These are phyloP conservation scores for Blastosporella zonata DNA, from an alignment of 1,284 basidiomycete species.

Conservation along the genomic window DNA sequence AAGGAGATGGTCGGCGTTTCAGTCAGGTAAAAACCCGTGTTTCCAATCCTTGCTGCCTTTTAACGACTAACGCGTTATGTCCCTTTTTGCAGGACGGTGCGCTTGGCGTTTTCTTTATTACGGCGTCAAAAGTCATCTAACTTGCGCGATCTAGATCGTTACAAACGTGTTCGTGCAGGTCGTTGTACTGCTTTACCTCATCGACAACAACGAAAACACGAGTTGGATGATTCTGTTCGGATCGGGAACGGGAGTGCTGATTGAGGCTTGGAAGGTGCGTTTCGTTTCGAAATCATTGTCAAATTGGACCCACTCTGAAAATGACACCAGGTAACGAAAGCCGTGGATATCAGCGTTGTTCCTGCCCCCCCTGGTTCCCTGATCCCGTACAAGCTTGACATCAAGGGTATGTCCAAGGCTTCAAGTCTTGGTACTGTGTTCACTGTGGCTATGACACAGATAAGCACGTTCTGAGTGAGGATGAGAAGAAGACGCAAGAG, in stretches of 20 bases:
- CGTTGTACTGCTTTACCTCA: slow-evolving; percentile 87
- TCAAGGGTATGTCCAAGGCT: slow-evolving; percentile 59
- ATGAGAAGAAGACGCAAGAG: slow-evolving; percentile 98
- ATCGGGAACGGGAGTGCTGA: slow-evolving; percentile 83
- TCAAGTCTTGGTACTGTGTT: slow-evolving; percentile 9
- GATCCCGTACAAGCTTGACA: slow-evolving; percentile 78
- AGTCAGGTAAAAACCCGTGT: slow-evolving; percentile 51
- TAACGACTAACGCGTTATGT: slow-evolving; percentile 3
- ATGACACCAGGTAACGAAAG: slow-evolving; percentile 64
- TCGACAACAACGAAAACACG: slow-evolving; percentile 94
- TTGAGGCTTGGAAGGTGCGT: slow-evolving; percentile 94
- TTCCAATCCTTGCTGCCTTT: slow-evolving; percentile 12
- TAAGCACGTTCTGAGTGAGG: slow-evolving; percentile 90
- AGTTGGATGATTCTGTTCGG: slow-evolving; percentile 94
- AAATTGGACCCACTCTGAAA: slow-evolving; percentile 15
- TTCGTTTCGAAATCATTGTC: slow-evolving; percentile 6
- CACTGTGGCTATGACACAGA: slow-evolving; percentile 47
- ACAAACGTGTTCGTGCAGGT: slow-evolving; percentile 93
- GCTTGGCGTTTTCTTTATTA: slow-evolving; percentile 4
- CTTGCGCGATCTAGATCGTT: slow-evolving; percentile 57
- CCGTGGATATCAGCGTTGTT: slow-evolving; percentile 78
- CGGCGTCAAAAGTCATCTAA: neutral
- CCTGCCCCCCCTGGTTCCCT: slow-evolving; percentile 55
- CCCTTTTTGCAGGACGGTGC: slow-evolving; percentile 38
- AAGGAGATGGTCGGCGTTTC: slow-evolving; percentile 86